phyloP scores from a whole-genome alignment of 257 asterid species.

The Solanum lycopersicoides region DNA sequence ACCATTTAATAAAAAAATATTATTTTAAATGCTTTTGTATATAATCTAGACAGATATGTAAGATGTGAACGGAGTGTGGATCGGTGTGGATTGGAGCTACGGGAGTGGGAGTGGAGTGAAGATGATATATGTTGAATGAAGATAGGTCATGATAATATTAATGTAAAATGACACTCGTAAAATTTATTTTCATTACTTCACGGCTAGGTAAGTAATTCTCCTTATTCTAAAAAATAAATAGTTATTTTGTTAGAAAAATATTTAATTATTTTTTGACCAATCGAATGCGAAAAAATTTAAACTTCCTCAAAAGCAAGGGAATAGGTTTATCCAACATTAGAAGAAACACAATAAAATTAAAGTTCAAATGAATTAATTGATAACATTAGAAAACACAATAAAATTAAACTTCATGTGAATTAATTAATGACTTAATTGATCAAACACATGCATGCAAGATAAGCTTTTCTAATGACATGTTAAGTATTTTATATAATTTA shows the following conservation, averaged over 20 bases:
- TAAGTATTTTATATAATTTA: not conserved
- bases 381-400: not conserved
- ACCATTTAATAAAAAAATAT: too few species aligned
- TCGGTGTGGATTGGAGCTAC: not conserved
- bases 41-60: too few species aligned
- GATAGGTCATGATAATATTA: too few species aligned
- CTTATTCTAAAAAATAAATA: too few species aligned
- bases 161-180: too few species aligned
- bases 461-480: not conserved
- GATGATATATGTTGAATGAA: too few species aligned
- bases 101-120: not conserved
- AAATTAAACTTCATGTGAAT: not conserved
- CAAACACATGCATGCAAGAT: not conserved
- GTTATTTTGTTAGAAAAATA: rapidly evolving
- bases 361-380: not conserved
- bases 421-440: not conserved
- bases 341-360: too few species aligned
- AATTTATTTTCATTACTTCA: too few species aligned
- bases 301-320: not conserved
- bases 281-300: too few species aligned
- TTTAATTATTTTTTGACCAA: too few species aligned
- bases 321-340: not conserved
- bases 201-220: not conserved
- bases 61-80: too few species aligned
- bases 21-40: too few species aligned